phyloP scores from a whole-genome alignment of 2,329 filamentous ascomycete species.

The Paracoccidioides lutzii region DNA sequence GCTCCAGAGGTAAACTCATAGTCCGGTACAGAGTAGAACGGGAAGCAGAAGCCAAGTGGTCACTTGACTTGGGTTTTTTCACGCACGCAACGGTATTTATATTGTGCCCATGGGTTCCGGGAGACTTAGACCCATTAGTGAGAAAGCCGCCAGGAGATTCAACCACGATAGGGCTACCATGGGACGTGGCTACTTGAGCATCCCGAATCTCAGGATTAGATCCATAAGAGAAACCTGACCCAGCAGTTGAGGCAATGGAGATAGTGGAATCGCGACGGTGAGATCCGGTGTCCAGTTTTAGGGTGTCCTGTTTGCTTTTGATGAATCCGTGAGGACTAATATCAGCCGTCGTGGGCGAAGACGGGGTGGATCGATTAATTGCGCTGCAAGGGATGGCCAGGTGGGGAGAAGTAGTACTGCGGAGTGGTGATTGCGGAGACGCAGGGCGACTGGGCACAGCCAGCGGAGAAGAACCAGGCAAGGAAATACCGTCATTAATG shows the following conservation, averaged over 20 bases:
- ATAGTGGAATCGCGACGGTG: conserved; percentile 13
- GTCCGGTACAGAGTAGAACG: conserved; percentile 14
- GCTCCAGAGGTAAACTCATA: conserved; percentile 3
- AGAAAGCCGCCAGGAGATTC: conserved; percentile 12
- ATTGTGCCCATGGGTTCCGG: conserved; percentile 15
- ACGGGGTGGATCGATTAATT: not conserved
- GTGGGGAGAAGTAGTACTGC: not conserved
- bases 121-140: conserved; percentile 18
- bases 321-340: conserved; percentile 23
- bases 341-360: not conserved
- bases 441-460: not conserved
- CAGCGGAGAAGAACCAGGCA: not conserved
- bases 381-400: not conserved
- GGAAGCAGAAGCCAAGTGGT: conserved; percentile 14
- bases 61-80: conserved; percentile 8
- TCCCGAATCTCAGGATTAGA: conserved; percentile 18
- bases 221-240: conserved; percentile 13
- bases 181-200: conserved; percentile 13
- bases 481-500: not conserved
- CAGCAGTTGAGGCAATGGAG: conserved; percentile 14
- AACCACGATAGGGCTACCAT: conserved; percentile 16
- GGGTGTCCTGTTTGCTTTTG: conserved; percentile 14
- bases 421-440: not conserved
- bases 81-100: conserved; percentile 5
- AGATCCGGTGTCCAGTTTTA: conserved; percentile 14